phyloP scores from a whole-genome alignment of 495 filamentous ascomycete genomes.

The Xylaria bambusicola region DNA sequence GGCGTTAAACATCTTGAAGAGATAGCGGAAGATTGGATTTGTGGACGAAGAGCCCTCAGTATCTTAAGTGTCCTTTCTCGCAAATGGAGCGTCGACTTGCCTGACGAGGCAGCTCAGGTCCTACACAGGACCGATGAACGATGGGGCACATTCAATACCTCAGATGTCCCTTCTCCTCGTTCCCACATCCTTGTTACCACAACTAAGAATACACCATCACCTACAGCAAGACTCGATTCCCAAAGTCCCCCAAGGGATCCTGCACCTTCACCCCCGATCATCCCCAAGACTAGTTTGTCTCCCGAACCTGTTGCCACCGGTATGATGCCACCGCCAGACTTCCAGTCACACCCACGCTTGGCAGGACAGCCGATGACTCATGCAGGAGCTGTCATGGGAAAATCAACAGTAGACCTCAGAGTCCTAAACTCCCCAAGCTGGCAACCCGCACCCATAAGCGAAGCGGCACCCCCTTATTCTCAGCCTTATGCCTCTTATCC shows the following conservation, averaged over 20 bases:
- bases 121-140: constrained; percentile 64
- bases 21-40: constrained; percentile 92
- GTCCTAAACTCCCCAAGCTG: constrained; percentile 14
- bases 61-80: constrained; percentile 83
- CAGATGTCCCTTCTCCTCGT: constrained; percentile 56
- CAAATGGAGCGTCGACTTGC: constrained; percentile 86
- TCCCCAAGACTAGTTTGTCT: constrained; percentile 18
- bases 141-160: constrained; percentile 55
- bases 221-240: not conserved
- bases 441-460: constrained; percentile 13
- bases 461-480: constrained; percentile 16
- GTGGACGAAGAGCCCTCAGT: constrained; percentile 79
- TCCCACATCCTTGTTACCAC: constrained; percentile 32
- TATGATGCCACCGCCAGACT: constrained; percentile 27
- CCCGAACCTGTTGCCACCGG: constrained; percentile 10
- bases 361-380: constrained; percentile 20
- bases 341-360: constrained; percentile 20
- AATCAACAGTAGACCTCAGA: constrained; percentile 19
- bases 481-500: constrained; percentile 10
- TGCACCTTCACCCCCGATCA: constrained; percentile 22
- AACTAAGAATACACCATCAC: constrained; percentile 16
- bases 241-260: constrained; percentile 4
- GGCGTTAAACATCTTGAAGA: constrained; percentile 93
- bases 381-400: constrained; percentile 23
- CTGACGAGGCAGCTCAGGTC: constrained; percentile 75